A percentile compares a stretch with the other conserved stretches of the same genome.
Evolutionary conservation across 2,329 filamentous ascomycete genomes (phyloP).

Genomic region (Xylaria sp.): DNA sequence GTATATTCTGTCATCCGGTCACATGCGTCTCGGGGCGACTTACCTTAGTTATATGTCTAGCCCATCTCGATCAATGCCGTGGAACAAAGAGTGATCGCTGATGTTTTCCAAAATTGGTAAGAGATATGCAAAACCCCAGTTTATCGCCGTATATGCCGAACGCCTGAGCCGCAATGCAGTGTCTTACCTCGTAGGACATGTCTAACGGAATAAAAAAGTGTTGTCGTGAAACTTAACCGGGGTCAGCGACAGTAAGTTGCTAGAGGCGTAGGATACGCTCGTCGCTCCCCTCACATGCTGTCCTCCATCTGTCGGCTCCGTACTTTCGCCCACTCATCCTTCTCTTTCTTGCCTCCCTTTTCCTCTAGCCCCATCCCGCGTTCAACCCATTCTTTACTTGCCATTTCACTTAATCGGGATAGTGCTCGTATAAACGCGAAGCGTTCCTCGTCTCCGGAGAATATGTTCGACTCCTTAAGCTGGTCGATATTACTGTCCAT

Average conservation of each 20-base stretch:
- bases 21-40: background rate
- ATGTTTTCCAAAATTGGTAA: slow-evolving; percentile 5
- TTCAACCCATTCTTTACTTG: slow-evolving; percentile 94
- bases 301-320: slow-evolving; percentile 75
- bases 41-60: background rate
- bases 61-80: background rate
- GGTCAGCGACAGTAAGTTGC: background rate
- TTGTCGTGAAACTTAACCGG: background rate
- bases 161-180: slow-evolving; percentile 10
- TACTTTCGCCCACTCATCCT: slow-evolving; percentile 72
- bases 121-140: slow-evolving; percentile 3
- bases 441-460: slow-evolving; percentile 93
- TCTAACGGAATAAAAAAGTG: background rate
- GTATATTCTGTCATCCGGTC: background rate
- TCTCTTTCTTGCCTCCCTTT: slow-evolving; percentile 71
- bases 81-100: background rate
- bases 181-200: slow-evolving; percentile 5
- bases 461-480: slow-evolving; percentile 86
- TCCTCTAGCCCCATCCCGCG: slow-evolving; percentile 75
- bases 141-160: background rate
- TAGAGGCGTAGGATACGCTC: background rate
- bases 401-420: slow-evolving; percentile 89
- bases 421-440: slow-evolving; percentile 95
- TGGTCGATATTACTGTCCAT: slow-evolving; percentile 84
- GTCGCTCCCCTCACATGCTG: slow-evolving; percentile 60